Percentiles rank a stretch among this genome's conserved stretches.
phyloP scores from a whole-genome alignment of 2,329 filamentous ascomycete species.

The Phaeomoniella chlamydospora region DNA sequence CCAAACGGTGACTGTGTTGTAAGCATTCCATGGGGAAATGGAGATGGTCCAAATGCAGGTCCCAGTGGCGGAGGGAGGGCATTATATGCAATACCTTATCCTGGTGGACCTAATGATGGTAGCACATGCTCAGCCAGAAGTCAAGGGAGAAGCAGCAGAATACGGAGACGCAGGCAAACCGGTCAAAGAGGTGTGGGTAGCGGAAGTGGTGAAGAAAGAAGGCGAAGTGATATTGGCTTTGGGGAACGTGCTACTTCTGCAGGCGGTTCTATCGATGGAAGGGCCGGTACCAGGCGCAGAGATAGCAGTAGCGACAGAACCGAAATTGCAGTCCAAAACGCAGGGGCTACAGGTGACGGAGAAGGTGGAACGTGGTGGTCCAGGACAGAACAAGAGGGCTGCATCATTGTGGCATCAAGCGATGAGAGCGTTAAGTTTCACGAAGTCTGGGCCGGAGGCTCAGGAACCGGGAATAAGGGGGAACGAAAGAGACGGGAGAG shows the following conservation, averaged over 20 bases:
- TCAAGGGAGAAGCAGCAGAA: neutral
- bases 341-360: slow-evolving; percentile 21
- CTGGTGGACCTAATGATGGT: slow-evolving; percentile 39
- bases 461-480: neutral
- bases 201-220: neutral
- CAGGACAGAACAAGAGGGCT: slow-evolving; percentile 55
- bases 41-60: slow-evolving; percentile 17
- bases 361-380: slow-evolving; percentile 41
- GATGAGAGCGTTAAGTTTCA: slow-evolving; percentile 92
- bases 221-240: too few relatives aligned
- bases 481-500: slow-evolving; percentile 21
- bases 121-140: neutral
- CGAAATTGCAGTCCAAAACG: neutral
- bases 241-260: neutral
- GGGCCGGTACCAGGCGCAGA: neutral
- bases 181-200: slow-evolving; percentile 4
- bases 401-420: slow-evolving; percentile 81
- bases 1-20: slow-evolving; percentile 77
- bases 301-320: slow-evolving; percentile 5
- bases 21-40: slow-evolving; percentile 58
- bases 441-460: slow-evolving; percentile 69
- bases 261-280: neutral
- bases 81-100: slow-evolving; percentile 77
- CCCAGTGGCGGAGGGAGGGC: slow-evolving; percentile 32
- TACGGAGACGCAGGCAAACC: neutral